A percentile compares a stretch with the other conserved stretches of the same genome.
Conservation (phyloP, 2,329 filamentous ascomycete genomes). For the Nigrospora oryzae region DNA sequence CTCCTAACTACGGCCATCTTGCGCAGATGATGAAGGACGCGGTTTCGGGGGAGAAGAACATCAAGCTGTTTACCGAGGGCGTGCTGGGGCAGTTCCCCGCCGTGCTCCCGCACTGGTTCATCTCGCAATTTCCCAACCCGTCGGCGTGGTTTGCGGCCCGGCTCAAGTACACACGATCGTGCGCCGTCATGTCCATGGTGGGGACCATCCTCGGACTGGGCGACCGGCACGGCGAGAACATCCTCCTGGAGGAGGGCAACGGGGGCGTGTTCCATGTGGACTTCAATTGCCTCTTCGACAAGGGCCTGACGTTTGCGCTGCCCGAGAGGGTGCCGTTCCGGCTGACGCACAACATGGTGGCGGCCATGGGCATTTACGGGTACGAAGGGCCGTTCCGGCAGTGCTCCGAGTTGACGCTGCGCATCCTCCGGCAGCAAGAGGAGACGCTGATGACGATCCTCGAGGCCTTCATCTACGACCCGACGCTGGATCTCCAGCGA, state of each 20-base stretch:
- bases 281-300: slow-evolving; percentile 99
- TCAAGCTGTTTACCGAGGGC: slow-evolving; percentile 61
- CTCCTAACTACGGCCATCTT: slow-evolving; percentile 61
- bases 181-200: slow-evolving; percentile 99
- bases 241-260: slow-evolving; percentile 86
- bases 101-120: slow-evolving; percentile 89
- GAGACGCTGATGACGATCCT: slow-evolving; percentile 96
- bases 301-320: slow-evolving; percentile 89
- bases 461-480: slow-evolving; percentile 95
- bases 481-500: slow-evolving; percentile 80
- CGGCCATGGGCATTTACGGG: slow-evolving; percentile 91
- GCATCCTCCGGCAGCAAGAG: slow-evolving; percentile 79
- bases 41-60: slow-evolving; percentile 46
- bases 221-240: slow-evolving; percentile 95
- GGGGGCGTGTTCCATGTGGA: slow-evolving; percentile 96
- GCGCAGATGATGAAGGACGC: slow-evolving; percentile 56
- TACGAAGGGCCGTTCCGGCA: slow-evolving; percentile 90
- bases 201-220: slow-evolving; percentile 90
- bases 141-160: slow-evolving; percentile 86
- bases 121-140: slow-evolving; percentile 88
- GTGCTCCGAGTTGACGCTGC: slow-evolving; percentile 81
- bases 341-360: slow-evolving; percentile 96
- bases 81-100: slow-evolving; percentile 64
- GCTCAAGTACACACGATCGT: slow-evolving; percentile 83
- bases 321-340: slow-evolving; percentile 94